Percentiles rank a stretch among this genome's conserved stretches.
These are phyloP conservation scores for Kwoniella newhampshirensis DNA, from an alignment of 768 basidiomycete genomes.

Conservation along the genomic window DNA sequence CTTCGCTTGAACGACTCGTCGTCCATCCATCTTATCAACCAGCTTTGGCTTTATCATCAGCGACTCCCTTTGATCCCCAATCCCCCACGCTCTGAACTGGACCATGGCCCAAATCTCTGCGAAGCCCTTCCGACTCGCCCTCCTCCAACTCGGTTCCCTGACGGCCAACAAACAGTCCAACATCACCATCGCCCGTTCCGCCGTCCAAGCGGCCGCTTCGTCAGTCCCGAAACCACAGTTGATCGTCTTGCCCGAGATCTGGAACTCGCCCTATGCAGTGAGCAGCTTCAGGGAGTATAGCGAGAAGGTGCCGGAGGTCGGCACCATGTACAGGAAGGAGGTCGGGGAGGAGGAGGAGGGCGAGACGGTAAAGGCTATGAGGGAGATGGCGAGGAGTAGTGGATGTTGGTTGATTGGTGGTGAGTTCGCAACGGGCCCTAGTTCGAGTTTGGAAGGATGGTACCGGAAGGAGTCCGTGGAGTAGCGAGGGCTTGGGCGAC, in stretches of 20 bases:
- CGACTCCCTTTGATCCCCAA: not conserved
- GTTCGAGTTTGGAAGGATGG: too few species aligned
- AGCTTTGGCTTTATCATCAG: not conserved
- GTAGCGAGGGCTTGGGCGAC: too few species aligned
- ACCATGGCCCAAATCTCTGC: conserved; percentile 54
- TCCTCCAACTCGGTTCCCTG: conserved; percentile 82
- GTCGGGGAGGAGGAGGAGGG: conserved; percentile 24
- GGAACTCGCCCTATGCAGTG: conserved; percentile 57
- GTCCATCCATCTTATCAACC: too few species aligned
- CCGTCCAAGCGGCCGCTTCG: conserved; percentile 64
- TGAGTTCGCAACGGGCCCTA: conserved; percentile 36
- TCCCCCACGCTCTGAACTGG: conserved; percentile 3
- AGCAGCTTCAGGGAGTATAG: conserved; percentile 77
- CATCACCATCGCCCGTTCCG: conserved; percentile 74
- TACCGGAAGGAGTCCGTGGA: too few species aligned
- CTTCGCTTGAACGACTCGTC: too few species aligned
- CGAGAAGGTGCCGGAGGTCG: conserved; percentile 57
- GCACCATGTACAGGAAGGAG: not conserved
- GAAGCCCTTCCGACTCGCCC: conserved; percentile 77
- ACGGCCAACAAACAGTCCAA: conserved; percentile 71
- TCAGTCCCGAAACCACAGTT: conserved; percentile 35
- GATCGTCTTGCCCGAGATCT: conserved; percentile 54
- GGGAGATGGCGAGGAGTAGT: conserved; percentile 72
- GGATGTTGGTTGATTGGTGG: conserved; percentile 92
- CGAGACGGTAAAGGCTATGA: conserved; percentile 78